phyloP scores from a whole-genome alignment of 2,329 filamentous ascomycete species.

The Fusarium oligoseptatum region DNA sequence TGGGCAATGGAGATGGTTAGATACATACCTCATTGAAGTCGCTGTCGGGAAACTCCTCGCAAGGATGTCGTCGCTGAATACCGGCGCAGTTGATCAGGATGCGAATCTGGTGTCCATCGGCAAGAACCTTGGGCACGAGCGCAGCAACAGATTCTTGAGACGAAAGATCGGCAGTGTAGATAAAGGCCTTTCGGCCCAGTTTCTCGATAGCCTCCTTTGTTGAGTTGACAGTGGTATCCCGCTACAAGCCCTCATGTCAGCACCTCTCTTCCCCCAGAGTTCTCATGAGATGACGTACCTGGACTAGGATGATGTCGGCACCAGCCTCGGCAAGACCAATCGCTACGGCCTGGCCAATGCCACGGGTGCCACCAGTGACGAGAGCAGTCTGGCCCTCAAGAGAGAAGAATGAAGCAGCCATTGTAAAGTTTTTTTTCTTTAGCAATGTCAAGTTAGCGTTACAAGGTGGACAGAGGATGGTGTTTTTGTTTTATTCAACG shows the following conservation, averaged over 20 bases:
- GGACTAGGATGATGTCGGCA: slow-evolving; percentile 68
- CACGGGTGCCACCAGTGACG: slow-evolving; percentile 69
- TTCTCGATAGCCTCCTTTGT: slow-evolving; percentile 74
- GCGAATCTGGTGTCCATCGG: slow-evolving; percentile 74
- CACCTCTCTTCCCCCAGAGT: background rate
- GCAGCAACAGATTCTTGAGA: slow-evolving; percentile 70
- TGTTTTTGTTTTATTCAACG: slow-evolving; percentile 14
- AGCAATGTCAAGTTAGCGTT: background rate
- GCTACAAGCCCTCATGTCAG: slow-evolving; percentile 47
- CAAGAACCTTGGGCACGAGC: slow-evolving; percentile 72
- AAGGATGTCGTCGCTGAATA: slow-evolving; percentile 83
- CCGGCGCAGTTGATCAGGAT: slow-evolving; percentile 90
- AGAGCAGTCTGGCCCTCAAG: slow-evolving; percentile 69
- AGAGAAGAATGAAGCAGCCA: slow-evolving; percentile 63
- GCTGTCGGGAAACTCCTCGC: slow-evolving; percentile 78
- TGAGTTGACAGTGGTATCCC: slow-evolving; percentile 56
- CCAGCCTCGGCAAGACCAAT: slow-evolving; percentile 71
- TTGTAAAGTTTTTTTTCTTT: slow-evolving; percentile 27
- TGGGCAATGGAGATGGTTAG: background rate
- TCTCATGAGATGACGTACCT: slow-evolving; percentile 53
- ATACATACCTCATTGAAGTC: slow-evolving; percentile 77
- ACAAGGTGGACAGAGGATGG: background rate
- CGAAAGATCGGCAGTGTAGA: slow-evolving; percentile 79
- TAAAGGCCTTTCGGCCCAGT: slow-evolving; percentile 74
- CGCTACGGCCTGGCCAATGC: slow-evolving; percentile 70